Conservation (phyloP, 352 stramenopile species). For the Aphanomyces invadans region DNA sequence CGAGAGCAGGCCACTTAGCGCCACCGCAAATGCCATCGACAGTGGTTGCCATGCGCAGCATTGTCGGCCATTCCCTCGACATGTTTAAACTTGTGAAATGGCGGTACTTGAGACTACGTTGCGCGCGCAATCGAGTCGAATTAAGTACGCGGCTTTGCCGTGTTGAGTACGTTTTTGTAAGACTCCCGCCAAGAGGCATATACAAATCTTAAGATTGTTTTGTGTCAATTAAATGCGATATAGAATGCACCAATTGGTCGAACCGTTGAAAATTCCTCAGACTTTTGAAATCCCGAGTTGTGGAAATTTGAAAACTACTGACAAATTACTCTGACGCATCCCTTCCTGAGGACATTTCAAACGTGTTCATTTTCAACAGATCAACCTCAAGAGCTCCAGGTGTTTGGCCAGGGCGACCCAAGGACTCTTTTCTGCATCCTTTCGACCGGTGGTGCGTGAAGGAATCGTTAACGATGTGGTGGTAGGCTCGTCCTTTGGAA, state of each 20-base stretch:
- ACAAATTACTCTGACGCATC: too few species aligned
- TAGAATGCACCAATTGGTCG: constrained; percentile 7
- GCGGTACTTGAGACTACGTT: background rate
- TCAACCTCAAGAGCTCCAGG: too few species aligned
- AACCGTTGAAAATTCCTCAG: background rate
- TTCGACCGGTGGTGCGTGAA: too few species aligned
- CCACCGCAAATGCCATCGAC: constrained; percentile 4
- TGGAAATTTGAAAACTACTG: too few species aligned
- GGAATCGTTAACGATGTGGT: too few species aligned
- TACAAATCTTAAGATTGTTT: background rate
- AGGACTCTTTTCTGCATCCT: too few species aligned
- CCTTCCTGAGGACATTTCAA: too few species aligned
- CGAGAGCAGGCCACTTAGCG: constrained; percentile 19
- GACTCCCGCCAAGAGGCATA: constrained; percentile 2
- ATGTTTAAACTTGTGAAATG: constrained; percentile 6
- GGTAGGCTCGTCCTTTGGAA: too few species aligned
- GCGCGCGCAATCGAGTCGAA: background rate
- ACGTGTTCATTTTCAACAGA: too few species aligned
- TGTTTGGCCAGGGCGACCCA: too few species aligned
- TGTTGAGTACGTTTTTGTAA: background rate
- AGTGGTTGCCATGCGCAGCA: constrained; percentile 2
- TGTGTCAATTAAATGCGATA: constrained; percentile 4
- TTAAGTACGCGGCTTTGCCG: background rate
- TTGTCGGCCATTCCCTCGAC: constrained; percentile 4
- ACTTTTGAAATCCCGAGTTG: too few species aligned